These are phyloP conservation scores for Thamnidium elegans DNA, from an alignment of 192 early-diverging fungal genomes.

Conservation along the genomic window DNA sequence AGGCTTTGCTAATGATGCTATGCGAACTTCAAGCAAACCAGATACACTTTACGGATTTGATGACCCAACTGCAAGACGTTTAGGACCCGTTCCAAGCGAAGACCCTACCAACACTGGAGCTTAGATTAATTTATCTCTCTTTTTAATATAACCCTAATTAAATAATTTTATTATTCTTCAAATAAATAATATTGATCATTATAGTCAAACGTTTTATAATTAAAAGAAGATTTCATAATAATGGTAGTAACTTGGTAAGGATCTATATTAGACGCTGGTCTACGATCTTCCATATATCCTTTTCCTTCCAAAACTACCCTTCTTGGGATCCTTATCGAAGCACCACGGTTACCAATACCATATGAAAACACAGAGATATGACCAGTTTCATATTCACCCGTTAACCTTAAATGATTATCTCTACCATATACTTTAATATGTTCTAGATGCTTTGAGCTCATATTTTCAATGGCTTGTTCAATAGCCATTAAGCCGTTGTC, in stretches of 20 bases:
- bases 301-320: constrained; percentile 45
- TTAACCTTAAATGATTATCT: constrained; percentile 53
- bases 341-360: constrained; percentile 54
- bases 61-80: constrained; percentile 17
- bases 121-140: constrained; percentile 1
- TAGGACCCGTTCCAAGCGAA: constrained; percentile 9
- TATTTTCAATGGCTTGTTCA: constrained; percentile 51
- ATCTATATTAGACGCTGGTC: constrained; percentile 57
- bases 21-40: constrained; percentile 7
- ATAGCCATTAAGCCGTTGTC: constrained; percentile 47
- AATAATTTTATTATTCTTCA: not conserved
- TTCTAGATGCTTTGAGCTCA: constrained; percentile 40
- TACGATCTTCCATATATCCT: constrained; percentile 54
- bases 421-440: constrained; percentile 55
- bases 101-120: constrained; percentile 26
- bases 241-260: constrained; percentile 52
- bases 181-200: not conserved
- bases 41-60: constrained; percentile 19
- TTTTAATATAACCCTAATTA: not conserved
- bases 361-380: constrained; percentile 48
- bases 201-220: not conserved
- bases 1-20: constrained; percentile 18
- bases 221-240: constrained; percentile 44
- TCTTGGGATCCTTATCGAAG: constrained; percentile 57
- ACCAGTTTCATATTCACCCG: constrained; percentile 51